Evolutionary conservation across 139 green algal species (phyloP), one percentile per base, ranked within the genome.

Genomic region (Nannochloris sp.): DNA sequence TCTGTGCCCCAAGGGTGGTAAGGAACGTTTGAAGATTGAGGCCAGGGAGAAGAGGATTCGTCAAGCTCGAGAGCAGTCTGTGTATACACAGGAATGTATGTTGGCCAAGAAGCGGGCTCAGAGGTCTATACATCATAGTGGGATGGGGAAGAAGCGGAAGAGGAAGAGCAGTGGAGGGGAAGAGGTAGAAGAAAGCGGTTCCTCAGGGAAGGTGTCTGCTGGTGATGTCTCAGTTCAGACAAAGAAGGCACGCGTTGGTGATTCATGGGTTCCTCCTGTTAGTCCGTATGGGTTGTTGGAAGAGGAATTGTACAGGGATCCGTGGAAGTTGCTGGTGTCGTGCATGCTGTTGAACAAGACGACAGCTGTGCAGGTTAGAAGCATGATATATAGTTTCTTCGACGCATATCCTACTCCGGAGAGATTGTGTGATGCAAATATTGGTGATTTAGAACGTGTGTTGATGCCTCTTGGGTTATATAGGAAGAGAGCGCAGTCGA

Each of bases 341-440:
- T 96, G 89, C 78, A 84, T 95, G 61, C 79, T 96, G 51, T 79
- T 96, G 5, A 96, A 96, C 74, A 92, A 92, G 45, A 98, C 91
- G 1, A 79, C 71, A 1, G 79, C 70, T 43, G 16, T 12, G 17
- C 81, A 95, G 87, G 91, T 97, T 29, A 72, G 91, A 6, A 59
- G 53, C 6, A 81, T 96, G 29, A 72, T 97, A 6, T 94, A 85
- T 72, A 44, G 72, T 3, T 75, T 97, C 43, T 89, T 97, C 56
- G 25, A 74, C 31, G 61, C 89, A 28, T 82, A 69, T 65, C 86
- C 90, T 25, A 85, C 63, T 2, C 73, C 90, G 0, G 67, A 86
- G 26, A 79, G 79, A 10, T 71, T 82, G 16, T 64, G 78, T 16
- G 56, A 50, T 4, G 79, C 77, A 10, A 57, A 78, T 16, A 36